Evolutionary conservation across 116 monocot genomes (phyloP).

Genomic region (Thalassia testudinum): DNA sequence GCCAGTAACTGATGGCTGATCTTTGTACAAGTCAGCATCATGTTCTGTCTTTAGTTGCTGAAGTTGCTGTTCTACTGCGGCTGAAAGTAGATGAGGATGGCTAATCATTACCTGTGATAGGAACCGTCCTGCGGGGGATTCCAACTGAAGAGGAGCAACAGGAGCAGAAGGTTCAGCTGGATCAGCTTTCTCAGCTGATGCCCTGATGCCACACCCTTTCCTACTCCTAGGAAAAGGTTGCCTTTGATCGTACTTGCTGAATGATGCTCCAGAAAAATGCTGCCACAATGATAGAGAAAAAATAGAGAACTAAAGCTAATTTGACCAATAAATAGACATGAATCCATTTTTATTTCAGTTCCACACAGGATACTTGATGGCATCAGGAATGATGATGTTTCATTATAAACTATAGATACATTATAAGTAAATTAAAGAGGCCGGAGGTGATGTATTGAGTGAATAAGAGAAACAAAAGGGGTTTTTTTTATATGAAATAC

Average conservation of each 20-base stretch:
- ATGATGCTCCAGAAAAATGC: too few relatives aligned
- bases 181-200: conserved; percentile 21
- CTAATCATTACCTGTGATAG: conserved; percentile 66
- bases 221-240: conserved; percentile 1
- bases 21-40: conserved; percentile 36
- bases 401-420: too few relatives aligned
- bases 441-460: too few relatives aligned
- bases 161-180: conserved; percentile 3
- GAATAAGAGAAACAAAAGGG: too few relatives aligned
- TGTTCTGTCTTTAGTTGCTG: conserved; percentile 65
- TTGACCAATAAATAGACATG: too few relatives aligned
- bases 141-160: conserved; percentile 75
- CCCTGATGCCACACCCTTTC: conserved; percentile 13
- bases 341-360: too few relatives aligned
- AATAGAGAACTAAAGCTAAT: too few relatives aligned
- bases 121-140: conserved; percentile 86
- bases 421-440: too few relatives aligned
- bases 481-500: too few relatives aligned
- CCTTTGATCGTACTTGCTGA: background rate
- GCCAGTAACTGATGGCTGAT: conserved; percentile 36
- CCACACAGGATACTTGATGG: too few relatives aligned
- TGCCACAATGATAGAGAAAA: background rate
- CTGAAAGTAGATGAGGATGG: conserved; percentile 82
- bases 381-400: too few relatives aligned
- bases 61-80: conserved; percentile 91